These are phyloP conservation scores for Aspergillus tanneri DNA, from an alignment of 2,329 filamentous ascomycete species.

Conservation along the genomic window DNA sequence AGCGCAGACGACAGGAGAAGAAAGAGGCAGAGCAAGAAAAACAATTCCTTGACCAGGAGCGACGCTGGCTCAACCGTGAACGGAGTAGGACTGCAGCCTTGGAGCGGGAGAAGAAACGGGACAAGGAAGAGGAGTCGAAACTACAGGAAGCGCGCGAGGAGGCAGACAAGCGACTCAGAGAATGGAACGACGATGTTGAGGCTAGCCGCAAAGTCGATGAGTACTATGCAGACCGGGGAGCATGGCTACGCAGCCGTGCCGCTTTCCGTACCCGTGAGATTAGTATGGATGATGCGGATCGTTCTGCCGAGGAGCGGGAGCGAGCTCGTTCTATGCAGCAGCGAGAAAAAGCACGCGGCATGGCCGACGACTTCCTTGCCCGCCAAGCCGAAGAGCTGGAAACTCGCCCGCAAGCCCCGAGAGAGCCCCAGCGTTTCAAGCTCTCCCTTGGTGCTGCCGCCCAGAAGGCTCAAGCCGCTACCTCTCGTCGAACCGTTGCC, in stretches of 20 bases:
- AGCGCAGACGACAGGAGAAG: constrained; percentile 68
- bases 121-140: constrained; percentile 70
- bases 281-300: constrained; percentile 77
- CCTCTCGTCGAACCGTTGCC: constrained; percentile 74
- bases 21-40: constrained; percentile 75
- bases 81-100: constrained; percentile 78
- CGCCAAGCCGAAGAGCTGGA: constrained; percentile 76
- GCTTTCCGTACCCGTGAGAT: constrained; percentile 71
- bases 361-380: constrained; percentile 89
- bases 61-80: constrained; percentile 88
- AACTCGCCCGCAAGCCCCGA: constrained; percentile 42
- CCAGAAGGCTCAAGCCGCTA: constrained; percentile 63
- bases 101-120: constrained; percentile 78
- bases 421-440: constrained; percentile 76
- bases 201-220: constrained; percentile 67
- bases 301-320: constrained; percentile 74
- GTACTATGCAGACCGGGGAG: constrained; percentile 83
- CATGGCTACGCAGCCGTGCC: constrained; percentile 80
- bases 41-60: constrained; percentile 78
- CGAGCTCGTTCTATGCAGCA: constrained; percentile 66
- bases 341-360: constrained; percentile 73
- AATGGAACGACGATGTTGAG: constrained; percentile 93
- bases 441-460: constrained; percentile 87
- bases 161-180: constrained; percentile 68
- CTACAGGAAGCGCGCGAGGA: constrained; percentile 63